Base-by-base conservation (phyloP, 352 stramenopile species). In the Globisporangium irregulare region DNA sequence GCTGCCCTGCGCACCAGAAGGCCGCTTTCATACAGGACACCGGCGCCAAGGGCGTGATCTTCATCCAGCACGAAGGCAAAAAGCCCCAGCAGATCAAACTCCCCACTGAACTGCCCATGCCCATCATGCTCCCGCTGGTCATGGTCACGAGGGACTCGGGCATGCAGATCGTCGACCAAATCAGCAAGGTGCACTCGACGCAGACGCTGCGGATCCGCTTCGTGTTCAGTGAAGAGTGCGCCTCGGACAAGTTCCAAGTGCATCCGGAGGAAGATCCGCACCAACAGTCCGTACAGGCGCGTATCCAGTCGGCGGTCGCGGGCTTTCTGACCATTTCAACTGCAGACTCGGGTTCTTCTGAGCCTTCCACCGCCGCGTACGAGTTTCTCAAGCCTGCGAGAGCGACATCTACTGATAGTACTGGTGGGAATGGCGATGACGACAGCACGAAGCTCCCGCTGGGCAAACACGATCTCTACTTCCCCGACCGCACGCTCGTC, bases 131-230 rank as follows among this genome's bases (percentile, higher is more conserved):
- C 20, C 81, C 84, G 2, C 65, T 94, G 34, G 82, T 87, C 27
- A 92, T 92, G 84, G 71, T 92, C 43, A 83, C 84, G n/a, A 75
- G 66, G 24, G 78, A 87, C 67, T 87, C 86, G 22, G 86, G 86
- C 43, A 71, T 70, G 15, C 77, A 73, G 6, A 74, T 88, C 14
- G 54, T 87, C 4, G 74, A 84, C 41, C 70, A 73, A 55, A 73
- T 90, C 69, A 62, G 50, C 36, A 64, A 46, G 29, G 72, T 73
- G 0, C 76, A 74, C 7, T 73, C 73, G 10, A 63, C 55, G 20
- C 69, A 86, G 56, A 71, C 34, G 12, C 70, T 81, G 32, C 75
- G 77, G 38, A 63, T 90, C 20, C 80, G 81, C 25, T 88, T 89
- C 38, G 80, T 88, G 27, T 90, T 90, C 65, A 86, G 70, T 24